These are phyloP conservation scores for Eucalyptus sp. DNA, from an alignment of 345 rosid species.

Conservation along the genomic window DNA sequence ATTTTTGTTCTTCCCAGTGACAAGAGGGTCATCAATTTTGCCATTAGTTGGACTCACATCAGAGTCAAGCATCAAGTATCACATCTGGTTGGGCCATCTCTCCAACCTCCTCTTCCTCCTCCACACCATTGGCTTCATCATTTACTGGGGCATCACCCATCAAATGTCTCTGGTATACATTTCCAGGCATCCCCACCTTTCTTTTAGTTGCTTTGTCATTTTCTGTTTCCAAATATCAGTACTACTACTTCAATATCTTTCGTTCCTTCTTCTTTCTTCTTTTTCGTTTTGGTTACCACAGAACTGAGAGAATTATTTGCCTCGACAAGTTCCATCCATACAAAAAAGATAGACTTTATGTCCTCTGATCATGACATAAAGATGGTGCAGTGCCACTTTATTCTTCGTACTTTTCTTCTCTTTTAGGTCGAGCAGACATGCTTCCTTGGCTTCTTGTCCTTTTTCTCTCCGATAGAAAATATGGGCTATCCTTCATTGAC, in stretches of 20 bases:
- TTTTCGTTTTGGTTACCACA: background rate
- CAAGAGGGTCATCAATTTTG: conserved; percentile 26
- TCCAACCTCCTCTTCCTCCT: conserved; percentile 18
- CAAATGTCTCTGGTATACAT: background rate
- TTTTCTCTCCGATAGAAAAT: background rate
- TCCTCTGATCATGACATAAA: background rate
- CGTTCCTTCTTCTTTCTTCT: background rate
- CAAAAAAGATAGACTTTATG: background rate
- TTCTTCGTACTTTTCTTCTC: background rate
- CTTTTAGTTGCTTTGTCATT: background rate
- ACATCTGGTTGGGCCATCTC: conserved; percentile 30
- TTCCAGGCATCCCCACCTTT: conserved; percentile 5
- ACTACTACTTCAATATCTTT: background rate
- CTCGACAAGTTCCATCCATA: background rate
- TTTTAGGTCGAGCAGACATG: background rate
- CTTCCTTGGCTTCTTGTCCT: background rate
- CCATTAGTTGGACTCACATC: conserved; percentile 28
- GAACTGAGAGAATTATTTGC: background rate
- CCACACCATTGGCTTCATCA: conserved; percentile 25
- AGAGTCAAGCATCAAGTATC: conserved; percentile 30
- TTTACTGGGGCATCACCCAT: conserved; percentile 12
- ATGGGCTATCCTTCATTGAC: background rate
- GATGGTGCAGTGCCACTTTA: background rate
- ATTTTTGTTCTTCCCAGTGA: conserved; percentile 34
- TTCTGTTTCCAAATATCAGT: background rate